Conservation (phyloP, 73 alveolate species). For the Paramecium octaurelia region DNA sequence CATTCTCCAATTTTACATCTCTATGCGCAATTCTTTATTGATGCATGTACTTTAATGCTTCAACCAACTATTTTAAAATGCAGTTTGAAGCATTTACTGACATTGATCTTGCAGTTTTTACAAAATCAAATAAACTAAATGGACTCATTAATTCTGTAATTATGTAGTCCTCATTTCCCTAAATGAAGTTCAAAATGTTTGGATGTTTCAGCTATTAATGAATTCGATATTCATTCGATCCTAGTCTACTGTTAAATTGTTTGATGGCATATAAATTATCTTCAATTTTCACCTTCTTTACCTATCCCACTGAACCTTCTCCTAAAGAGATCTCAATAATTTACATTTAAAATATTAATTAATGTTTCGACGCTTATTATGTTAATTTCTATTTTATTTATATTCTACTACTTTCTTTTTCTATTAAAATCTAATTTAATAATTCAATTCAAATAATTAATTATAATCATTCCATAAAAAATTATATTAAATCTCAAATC, state of each 20-base stretch:
- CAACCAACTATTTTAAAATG: background rate
- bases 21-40: conserved; percentile 40
- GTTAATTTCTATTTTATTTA: too few relatives aligned
- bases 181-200: background rate
- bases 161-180: background rate
- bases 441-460: too few relatives aligned
- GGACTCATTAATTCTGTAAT: background rate
- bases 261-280: background rate
- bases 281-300: background rate
- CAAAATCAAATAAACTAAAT: background rate
- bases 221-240: background rate
- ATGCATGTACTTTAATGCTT: background rate
- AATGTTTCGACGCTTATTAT: background rate
- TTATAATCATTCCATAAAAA: too few relatives aligned
- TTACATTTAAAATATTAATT: background rate
- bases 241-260: background rate
- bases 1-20: conserved; percentile 59
- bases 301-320: background rate
- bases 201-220: background rate
- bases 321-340: background rate
- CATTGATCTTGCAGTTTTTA: background rate
- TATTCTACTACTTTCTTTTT: too few relatives aligned
- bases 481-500: too few relatives aligned
- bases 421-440: too few relatives aligned
- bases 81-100: background rate